Evolutionary conservation across 768 basidiomycete species (phyloP), one percentile per base, ranked within the genome.

Genomic region (Mrakia blollopis): DNA sequence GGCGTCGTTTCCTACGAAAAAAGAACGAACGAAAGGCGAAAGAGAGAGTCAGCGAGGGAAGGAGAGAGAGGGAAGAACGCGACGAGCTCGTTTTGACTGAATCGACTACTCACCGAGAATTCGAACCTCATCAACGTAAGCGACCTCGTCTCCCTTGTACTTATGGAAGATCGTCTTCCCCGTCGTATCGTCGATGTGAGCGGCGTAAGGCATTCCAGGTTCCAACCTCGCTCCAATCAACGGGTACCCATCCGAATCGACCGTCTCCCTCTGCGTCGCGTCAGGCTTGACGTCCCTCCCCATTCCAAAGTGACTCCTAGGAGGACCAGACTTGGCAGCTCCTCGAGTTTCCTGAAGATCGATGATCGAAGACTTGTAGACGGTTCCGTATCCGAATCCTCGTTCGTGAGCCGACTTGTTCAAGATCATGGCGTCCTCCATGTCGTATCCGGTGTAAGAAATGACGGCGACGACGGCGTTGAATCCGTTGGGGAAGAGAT

Each of bases 391-490:
- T 0, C 88, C 94, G 82, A 99, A 99, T 0, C 97, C 97, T 44
- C 97, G 91, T 85, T 99, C 97, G 82, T 99, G 94, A 3, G 94
- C 91, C 0, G 95, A 98, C 85, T 99, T 99, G 84, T 99, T 99
- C 72, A 99, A 86, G 80, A 99, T 99, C 97, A 99, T 99, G 80
- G 97, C 97, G 81, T 99, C 97, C 85, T 99, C 97, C 97, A 99
- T 99, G 83, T 99, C 97, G 84, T 99, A 99, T 5, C 97, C 97
- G 5, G 97, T 99, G 83, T 99, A 99, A 0, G 97, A 99, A 81
- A 99, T 98, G 82, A 99, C 97, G n/a, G 97, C 97, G 69, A 99
- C 97, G 78, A 99, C 87, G 28, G 97, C 97, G 83, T 99, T 99
- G 63, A 92, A 98, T 23, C 97, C 97, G 81, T 95, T 98, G 1